Conservation (phyloP, 345 rosid genomes). For the Arabidopsis thaliana region TAIR10.1 NC_003074.8:22935501-22936000, state of each 20-base stretch:
- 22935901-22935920: conserved; percentile 34
- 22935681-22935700: conserved; percentile 17
- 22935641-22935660: conserved; percentile 18
- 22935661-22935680: neutral
- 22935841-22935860: conserved; percentile 31
- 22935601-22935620: conserved; percentile 40
- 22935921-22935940: neutral
- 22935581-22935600: conserved; percentile 38
- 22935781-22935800: conserved; percentile 39
- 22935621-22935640: conserved; percentile 37
- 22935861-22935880: conserved; percentile 30
- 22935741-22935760: conserved; percentile 21
- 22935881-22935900: conserved; percentile 26
- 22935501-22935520: conserved; percentile 8
- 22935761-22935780: conserved; percentile 24
- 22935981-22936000: neutral
- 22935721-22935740: conserved; percentile 40
- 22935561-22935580: neutral
- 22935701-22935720: conserved; percentile 45
- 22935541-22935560: conserved; percentile 25
- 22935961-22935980: neutral
- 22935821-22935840: conserved; percentile 32
- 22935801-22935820: conserved; percentile 43
- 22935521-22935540: neutral
- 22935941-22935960: neutral